Evolutionary conservation across 176 grass and related monocot genomes (phyloP).

Genomic region (Ensete ventricosum): DNA sequence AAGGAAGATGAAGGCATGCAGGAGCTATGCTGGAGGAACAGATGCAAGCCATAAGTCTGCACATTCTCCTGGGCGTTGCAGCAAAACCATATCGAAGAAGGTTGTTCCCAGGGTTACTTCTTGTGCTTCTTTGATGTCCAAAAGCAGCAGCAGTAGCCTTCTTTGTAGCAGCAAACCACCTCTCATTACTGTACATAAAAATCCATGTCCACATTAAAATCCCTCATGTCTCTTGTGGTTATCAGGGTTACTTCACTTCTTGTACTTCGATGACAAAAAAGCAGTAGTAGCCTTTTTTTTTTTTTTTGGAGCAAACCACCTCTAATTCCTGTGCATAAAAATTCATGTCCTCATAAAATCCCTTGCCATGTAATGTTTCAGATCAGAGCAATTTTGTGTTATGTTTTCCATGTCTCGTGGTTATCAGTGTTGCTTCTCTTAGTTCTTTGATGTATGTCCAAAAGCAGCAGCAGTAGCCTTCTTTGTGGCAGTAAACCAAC

Average conservation of each 20-base stretch:
- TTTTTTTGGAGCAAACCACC: conserved; percentile 16
- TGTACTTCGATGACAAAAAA: background rate
- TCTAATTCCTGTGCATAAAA: conserved; percentile 17
- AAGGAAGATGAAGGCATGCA: conserved; percentile 52
- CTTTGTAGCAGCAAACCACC: conserved; percentile 19
- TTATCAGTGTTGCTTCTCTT: too few species aligned
- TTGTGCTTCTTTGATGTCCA: conserved; percentile 28
- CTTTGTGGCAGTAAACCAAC: too few species aligned
- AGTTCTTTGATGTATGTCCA: too few species aligned
- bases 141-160: conserved; percentile 25
- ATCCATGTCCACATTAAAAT: conserved; percentile 4
- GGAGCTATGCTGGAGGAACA: conserved; percentile 44
- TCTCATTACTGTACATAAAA: conserved; percentile 17
- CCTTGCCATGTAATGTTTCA: too few species aligned
- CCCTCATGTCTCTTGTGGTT: background rate
- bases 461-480: too few species aligned
- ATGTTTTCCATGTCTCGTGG: too few species aligned
- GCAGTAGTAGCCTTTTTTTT: background rate
- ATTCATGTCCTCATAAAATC: background rate
- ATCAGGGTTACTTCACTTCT: too few species aligned
- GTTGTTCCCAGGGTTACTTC: conserved; percentile 33
- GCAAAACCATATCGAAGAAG: conserved; percentile 53
- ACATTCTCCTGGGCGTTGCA: conserved; percentile 23
- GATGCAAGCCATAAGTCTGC: conserved; percentile 34
- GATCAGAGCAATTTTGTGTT: too few species aligned